phyloP scores from a whole-genome alignment of 2,329 filamentous ascomycete species.

The Paracoccidioides brasiliensis region DNA sequence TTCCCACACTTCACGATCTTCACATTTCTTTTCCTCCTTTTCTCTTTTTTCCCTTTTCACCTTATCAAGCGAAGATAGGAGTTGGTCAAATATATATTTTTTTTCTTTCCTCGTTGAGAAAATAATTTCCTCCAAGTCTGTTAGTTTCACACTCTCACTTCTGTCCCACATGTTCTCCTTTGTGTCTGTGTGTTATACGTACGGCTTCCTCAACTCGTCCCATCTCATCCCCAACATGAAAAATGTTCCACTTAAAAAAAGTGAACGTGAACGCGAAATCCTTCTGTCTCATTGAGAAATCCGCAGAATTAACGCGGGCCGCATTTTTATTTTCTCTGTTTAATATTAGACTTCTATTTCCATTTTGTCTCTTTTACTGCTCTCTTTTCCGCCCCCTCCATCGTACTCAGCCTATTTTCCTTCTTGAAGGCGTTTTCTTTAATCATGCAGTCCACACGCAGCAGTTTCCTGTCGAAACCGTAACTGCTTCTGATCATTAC shows the following conservation, averaged over 20 bases:
- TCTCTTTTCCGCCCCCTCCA: background rate
- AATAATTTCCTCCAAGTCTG: too few relatives aligned
- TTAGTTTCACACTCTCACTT: too few relatives aligned
- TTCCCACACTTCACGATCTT: too few relatives aligned
- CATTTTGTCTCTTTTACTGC: background rate
- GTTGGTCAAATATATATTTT: conserved; percentile 1
- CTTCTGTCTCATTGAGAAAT: background rate
- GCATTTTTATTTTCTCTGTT: background rate
- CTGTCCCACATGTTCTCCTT: too few relatives aligned
- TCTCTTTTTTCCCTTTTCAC: background rate
- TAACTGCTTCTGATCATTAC: too few relatives aligned
- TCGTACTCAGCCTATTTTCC: background rate
- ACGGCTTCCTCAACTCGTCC: too few relatives aligned
- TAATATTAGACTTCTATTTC: background rate
- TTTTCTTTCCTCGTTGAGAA: too few relatives aligned
- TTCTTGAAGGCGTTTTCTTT: background rate
- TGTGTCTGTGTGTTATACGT: too few relatives aligned
- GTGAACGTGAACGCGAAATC: conserved; percentile 4
- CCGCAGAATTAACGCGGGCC: background rate
- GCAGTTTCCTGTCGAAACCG: too few relatives aligned
- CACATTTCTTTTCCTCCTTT: background rate
- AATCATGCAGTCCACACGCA: too few relatives aligned
- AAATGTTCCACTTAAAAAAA: too few relatives aligned
- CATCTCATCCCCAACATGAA: too few relatives aligned
- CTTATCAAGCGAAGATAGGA: background rate